A percentile compares a stretch with the other conserved stretches of the same genome.
Evolutionary conservation across 148 eudicot genomes (phyloP).

Genomic region (Vaccinium macrocarpon): DNA sequence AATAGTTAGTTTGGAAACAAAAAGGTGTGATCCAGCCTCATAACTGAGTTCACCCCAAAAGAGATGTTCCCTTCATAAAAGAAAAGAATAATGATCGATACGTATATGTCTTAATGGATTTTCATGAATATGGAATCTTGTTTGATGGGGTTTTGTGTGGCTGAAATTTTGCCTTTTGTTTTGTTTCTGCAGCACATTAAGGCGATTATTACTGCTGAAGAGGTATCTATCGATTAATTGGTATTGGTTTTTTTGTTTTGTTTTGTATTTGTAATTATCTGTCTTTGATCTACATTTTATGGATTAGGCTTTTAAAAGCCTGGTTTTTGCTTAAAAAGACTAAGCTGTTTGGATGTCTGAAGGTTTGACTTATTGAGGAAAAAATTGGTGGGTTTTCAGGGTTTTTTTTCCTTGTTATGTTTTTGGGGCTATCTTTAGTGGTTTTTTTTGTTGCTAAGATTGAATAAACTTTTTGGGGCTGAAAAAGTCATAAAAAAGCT

Average conservation of each 20-base stretch:
- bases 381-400: not conserved
- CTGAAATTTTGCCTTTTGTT: slow-evolving; percentile 5
- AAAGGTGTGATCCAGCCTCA: not conserved
- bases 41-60: not conserved
- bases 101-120: not conserved
- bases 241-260: not conserved
- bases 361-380: not conserved
- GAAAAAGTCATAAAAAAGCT: not conserved
- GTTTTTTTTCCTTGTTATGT: not conserved
- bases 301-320: not conserved
- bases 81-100: not conserved
- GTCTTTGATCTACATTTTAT: not conserved
- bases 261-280: not conserved
- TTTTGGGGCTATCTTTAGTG: not conserved
- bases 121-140: not conserved
- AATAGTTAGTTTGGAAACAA: not conserved
- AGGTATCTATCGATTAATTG: slow-evolving; percentile 39
- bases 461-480: not conserved
- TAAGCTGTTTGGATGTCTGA: not conserved
- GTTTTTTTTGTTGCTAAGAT: not conserved
- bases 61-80: not conserved
- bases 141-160: slow-evolving; percentile 13
- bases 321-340: not conserved
- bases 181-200: slow-evolving; percentile 63
- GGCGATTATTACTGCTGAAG: slow-evolving; percentile 81